phyloP scores from a whole-genome alignment of 345 rosid genomes.

The Salix udensis region DNA sequence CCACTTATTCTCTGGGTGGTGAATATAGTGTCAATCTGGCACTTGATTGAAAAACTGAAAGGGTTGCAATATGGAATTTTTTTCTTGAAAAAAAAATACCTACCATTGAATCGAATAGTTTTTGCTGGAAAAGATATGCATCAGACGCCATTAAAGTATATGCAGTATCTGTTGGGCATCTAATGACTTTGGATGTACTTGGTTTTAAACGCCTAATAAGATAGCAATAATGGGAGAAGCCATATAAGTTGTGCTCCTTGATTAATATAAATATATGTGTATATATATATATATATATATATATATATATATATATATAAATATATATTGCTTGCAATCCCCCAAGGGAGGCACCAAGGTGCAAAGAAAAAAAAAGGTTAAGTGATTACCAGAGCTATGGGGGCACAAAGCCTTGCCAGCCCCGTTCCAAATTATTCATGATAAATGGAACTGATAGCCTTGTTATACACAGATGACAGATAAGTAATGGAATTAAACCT shows the following conservation, averaged over 20 bases:
- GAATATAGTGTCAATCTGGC: neutral
- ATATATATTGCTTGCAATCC: neutral
- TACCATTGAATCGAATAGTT: neutral
- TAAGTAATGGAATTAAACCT: constrained; percentile 13
- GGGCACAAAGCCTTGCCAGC: neutral
- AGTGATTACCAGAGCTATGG: neutral
- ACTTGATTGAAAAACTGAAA: no score
- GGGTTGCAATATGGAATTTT: neutral
- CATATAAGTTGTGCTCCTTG: neutral
- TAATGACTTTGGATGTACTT: neutral
- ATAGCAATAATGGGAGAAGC: neutral
- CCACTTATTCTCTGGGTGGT: neutral
- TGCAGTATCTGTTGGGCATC: neutral
- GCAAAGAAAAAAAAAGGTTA: constrained; percentile 1
- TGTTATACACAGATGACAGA: neutral
- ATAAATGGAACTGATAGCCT: neutral
- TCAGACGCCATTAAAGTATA: neutral
- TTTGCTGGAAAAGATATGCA: neutral
- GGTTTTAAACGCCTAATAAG: neutral
- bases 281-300: neutral
- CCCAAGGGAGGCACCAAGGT: neutral
- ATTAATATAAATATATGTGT: neutral
- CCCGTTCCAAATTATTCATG: neutral
- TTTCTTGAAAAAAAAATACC: neutral
- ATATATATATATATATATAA: neutral